These are phyloP conservation scores for Meyerozyma sp. DNA, from an alignment of 1,139 yeast genomes.

Conservation along the genomic window DNA sequence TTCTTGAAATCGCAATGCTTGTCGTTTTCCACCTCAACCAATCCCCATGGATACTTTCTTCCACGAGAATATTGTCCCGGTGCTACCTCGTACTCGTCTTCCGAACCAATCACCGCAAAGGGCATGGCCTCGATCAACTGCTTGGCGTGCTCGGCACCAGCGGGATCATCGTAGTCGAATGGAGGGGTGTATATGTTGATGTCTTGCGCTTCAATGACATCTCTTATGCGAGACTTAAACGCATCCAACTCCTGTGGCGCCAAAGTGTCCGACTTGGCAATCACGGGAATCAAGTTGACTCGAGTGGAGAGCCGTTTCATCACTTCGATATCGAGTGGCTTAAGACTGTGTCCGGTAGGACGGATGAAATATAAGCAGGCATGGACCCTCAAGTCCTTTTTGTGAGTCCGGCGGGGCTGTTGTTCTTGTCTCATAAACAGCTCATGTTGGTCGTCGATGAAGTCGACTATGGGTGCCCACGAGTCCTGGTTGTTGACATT, in stretches of 20 bases:
- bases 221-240: conserved; percentile 84
- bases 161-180: conserved; percentile 64
- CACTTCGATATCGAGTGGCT: conserved; percentile 91
- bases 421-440: conserved; percentile 93
- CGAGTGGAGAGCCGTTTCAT: conserved; percentile 85
- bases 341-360: conserved; percentile 92
- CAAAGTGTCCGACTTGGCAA: conserved; percentile 92
- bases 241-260: conserved; percentile 74
- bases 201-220: conserved; percentile 87
- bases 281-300: conserved; percentile 90
- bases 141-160: conserved; percentile 75
- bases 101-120: conserved; percentile 88
- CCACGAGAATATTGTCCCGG: conserved; percentile 80
- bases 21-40: conserved; percentile 95
- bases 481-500: conserved; percentile 88
- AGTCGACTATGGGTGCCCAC: conserved; percentile 92
- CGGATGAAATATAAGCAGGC: conserved; percentile 93
- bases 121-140: conserved; percentile 90
- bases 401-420: conserved; percentile 71
- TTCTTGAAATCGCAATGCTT: conserved; percentile 93
- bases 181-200: conserved; percentile 90
- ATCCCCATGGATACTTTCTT: conserved; percentile 96
- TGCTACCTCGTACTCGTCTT: conserved; percentile 71
- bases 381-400: conserved; percentile 86
- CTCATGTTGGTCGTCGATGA: conserved; percentile 96